Percentiles rank a stretch among this genome's conserved stretches.
Conservation (phyloP, 441 rosid species). For the Breynia disticha region DNA sequence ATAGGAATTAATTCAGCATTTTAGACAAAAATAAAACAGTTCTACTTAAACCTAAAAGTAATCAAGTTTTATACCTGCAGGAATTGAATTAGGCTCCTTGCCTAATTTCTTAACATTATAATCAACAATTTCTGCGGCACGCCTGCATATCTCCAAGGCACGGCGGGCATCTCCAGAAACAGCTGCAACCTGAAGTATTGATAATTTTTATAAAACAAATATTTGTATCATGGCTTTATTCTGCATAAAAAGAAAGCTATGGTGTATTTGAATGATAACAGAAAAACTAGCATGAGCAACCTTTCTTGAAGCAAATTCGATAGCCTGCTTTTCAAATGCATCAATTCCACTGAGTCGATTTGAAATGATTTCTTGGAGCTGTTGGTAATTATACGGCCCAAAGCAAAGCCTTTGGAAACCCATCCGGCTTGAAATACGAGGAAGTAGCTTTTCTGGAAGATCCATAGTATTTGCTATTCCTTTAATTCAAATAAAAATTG, state of each 20-base stretch:
- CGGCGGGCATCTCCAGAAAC: slow-evolving; percentile 98
- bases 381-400: slow-evolving; percentile 85
- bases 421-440: slow-evolving; percentile 95
- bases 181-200: slow-evolving; percentile 62
- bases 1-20: background rate
- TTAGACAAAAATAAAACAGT: background rate
- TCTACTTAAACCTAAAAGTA: background rate
- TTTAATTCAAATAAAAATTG: slow-evolving; percentile 15
- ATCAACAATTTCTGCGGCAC: slow-evolving; percentile 92
- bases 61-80: slow-evolving; percentile 23
- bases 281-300: slow-evolving; percentile 20
- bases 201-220: slow-evolving; percentile 2
- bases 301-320: slow-evolving; percentile 96
- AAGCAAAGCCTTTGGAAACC: slow-evolving; percentile 96
- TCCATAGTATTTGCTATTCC: slow-evolving; percentile 99
- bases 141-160: slow-evolving; percentile 92
- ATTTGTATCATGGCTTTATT: background rate
- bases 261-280: background rate
- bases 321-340: slow-evolving; percentile 86
- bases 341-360: slow-evolving; percentile 71
- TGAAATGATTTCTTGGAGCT: slow-evolving; percentile 89
- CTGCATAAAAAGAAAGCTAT: background rate
- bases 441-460: slow-evolving; percentile 96
- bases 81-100: slow-evolving; percentile 16
- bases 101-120: slow-evolving; percentile 38